Percentiles rank a stretch among this genome's conserved stretches.
Conservation (phyloP, 148 eudicot species). For the Diospyros kaki region DNA sequence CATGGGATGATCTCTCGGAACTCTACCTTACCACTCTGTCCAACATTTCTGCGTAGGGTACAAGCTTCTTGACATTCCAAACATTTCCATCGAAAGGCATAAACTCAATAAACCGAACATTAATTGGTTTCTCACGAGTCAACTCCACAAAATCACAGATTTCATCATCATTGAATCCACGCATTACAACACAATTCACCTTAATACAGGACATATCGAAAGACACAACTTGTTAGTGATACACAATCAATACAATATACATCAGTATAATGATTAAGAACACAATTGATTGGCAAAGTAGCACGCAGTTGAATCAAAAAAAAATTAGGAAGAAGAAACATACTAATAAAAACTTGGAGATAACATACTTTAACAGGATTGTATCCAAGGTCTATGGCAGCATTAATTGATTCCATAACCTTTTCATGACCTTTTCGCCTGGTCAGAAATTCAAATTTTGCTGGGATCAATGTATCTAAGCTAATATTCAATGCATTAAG, state of each 20-base stretch:
- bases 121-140: constrained; percentile 72
- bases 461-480: constrained; percentile 80
- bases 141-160: constrained; percentile 89
- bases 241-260: not conserved
- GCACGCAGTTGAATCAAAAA: not conserved
- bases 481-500: constrained; percentile 75
- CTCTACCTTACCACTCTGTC: constrained; percentile 76
- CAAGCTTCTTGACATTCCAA: constrained; percentile 95
- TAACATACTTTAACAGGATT: constrained; percentile 79
- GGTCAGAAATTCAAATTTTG: constrained; percentile 87
- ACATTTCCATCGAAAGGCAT: constrained; percentile 99
- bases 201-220: constrained; percentile 15
- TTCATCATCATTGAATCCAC: constrained; percentile 95
- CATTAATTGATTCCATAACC: constrained; percentile 73
- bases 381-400: constrained; percentile 75
- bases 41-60: constrained; percentile 75
- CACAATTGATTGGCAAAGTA: not conserved
- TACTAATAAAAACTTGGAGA: not conserved
- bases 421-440: constrained; percentile 87
- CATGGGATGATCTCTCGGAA: constrained; percentile 10
- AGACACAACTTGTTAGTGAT: not conserved
- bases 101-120: constrained; percentile 89
- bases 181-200: constrained; percentile 98
- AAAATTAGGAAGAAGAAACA: constrained; percentile 1
- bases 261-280: not conserved